phyloP scores from a whole-genome alignment of 1,139 yeast species.

The Candida freyschussii region DNA sequence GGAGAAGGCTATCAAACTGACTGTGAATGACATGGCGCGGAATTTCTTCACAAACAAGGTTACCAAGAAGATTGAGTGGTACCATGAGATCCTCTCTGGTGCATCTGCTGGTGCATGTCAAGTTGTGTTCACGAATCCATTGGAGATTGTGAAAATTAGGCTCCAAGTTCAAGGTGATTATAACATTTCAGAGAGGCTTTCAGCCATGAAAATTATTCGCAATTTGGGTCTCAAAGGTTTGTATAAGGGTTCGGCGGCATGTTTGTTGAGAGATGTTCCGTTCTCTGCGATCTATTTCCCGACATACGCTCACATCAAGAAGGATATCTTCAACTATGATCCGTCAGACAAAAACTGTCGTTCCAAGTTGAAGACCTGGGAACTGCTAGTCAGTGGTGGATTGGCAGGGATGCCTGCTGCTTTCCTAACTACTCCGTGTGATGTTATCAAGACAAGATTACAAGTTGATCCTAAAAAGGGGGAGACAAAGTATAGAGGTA shows the following conservation, averaged over 20 bases:
- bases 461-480: conserved; percentile 81
- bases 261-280: conserved; percentile 92
- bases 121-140: conserved; percentile 91
- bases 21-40: conserved; percentile 87
- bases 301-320: conserved; percentile 88
- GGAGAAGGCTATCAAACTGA: conserved; percentile 93
- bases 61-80: conserved; percentile 54
- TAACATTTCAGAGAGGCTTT: conserved; percentile 38
- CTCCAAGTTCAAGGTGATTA: conserved; percentile 88
- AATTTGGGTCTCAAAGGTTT: conserved; percentile 81
- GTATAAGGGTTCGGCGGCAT: conserved; percentile 89
- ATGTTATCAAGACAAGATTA: conserved; percentile 91
- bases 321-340: conserved; percentile 76
- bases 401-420: conserved; percentile 99
- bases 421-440: conserved; percentile 91
- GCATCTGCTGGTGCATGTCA: conserved; percentile 96
- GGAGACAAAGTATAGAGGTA: conserved; percentile 72
- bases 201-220: conserved; percentile 45
- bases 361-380: conserved; percentile 68
- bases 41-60: conserved; percentile 60
- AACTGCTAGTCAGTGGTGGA: conserved; percentile 83
- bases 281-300: conserved; percentile 98
- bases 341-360: conserved; percentile 46
- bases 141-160: conserved; percentile 93
- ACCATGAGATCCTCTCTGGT: conserved; percentile 82